Conservation (phyloP, 768 basidiomycete genomes). For the Botryobasidium botryosum region DNA sequence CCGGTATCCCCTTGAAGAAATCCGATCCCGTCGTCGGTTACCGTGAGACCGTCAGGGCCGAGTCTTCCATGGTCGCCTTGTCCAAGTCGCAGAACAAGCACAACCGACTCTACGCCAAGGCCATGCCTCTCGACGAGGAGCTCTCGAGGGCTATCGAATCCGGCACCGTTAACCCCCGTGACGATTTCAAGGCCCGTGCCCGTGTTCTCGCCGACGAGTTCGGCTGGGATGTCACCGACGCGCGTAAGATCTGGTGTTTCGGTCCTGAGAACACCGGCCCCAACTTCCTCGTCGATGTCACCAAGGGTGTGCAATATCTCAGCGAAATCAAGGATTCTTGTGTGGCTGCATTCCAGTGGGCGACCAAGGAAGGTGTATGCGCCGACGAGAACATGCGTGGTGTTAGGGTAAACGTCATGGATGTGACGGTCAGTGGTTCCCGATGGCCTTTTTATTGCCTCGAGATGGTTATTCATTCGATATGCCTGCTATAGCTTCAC, state of each 20-base stretch:
- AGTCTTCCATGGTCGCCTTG: conserved; percentile 88
- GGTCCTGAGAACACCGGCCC: conserved; percentile 96
- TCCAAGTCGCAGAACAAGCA: conserved; percentile 99
- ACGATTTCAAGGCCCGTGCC: conserved; percentile 95
- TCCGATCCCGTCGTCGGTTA: conserved; percentile 97
- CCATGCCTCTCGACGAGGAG: conserved; percentile 85
- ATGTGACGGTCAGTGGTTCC: conserved; percentile 52
- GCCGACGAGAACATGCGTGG: conserved; percentile 99
- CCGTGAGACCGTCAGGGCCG: conserved; percentile 91
- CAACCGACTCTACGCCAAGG: conserved; percentile 94
- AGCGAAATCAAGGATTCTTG: conserved; percentile 99
- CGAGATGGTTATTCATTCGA: neutral
- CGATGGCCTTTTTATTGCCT: neutral
- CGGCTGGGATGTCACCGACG: conserved; percentile 99
- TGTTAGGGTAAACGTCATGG: conserved; percentile 86
- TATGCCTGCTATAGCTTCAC: conserved; percentile 49
- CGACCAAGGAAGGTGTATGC: conserved; percentile 93
- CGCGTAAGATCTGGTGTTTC: conserved; percentile 99
- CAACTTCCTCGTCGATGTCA: conserved; percentile 92
- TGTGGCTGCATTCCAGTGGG: conserved; percentile 99
- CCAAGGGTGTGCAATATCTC: conserved; percentile 98
- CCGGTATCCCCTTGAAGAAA: conserved; percentile 96
- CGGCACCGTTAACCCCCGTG: conserved; percentile 74
- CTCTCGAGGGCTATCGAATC: conserved; percentile 81
- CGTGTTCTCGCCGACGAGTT: conserved; percentile 90